phyloP scores from a whole-genome alignment of 257 asterid species.

The Perilla frutescens region DNA sequence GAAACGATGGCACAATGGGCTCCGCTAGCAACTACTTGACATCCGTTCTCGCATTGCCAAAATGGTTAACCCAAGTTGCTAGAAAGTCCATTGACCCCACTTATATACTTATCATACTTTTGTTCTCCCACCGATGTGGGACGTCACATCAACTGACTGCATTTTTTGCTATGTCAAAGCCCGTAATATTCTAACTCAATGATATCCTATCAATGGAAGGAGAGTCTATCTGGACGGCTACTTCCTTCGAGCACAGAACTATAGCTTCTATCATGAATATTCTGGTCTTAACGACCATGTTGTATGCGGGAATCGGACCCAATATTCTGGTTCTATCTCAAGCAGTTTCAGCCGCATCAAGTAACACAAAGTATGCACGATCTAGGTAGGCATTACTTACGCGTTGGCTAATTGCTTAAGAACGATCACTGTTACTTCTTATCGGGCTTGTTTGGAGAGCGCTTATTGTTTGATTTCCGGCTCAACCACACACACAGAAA shows the following conservation, averaged over 20 bases:
- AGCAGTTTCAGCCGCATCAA: conserved; percentile 50
- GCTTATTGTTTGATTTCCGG: too few species aligned
- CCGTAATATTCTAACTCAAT: conserved; percentile 66
- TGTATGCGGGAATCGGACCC: conserved; percentile 60
- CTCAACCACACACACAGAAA: too few species aligned
- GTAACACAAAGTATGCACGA: conserved; percentile 46
- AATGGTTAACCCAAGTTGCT: too few species aligned
- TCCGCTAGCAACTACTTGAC: too few species aligned
- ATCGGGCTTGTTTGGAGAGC: conserved; percentile 58
- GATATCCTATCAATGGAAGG: conserved; percentile 67
- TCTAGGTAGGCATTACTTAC: conserved; percentile 40
- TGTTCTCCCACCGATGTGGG: too few species aligned
- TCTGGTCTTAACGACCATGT: conserved; percentile 48
- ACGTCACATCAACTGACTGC: conserved; percentile 72
- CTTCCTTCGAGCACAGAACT: conserved; percentile 71
- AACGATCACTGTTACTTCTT: conserved; percentile 43
- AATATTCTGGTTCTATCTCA: conserved; percentile 43
- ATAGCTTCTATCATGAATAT: conserved; percentile 60
- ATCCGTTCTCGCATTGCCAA: too few species aligned
- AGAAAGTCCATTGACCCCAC: too few species aligned
- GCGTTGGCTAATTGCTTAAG: conserved; percentile 70
- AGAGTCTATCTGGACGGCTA: conserved; percentile 80
- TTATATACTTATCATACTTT: too few species aligned
- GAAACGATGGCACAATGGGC: too few species aligned
- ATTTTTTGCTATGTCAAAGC: conserved; percentile 71